phyloP scores from a whole-genome alignment of 805 yeast species.

The Sugiyamaella americana region DNA sequence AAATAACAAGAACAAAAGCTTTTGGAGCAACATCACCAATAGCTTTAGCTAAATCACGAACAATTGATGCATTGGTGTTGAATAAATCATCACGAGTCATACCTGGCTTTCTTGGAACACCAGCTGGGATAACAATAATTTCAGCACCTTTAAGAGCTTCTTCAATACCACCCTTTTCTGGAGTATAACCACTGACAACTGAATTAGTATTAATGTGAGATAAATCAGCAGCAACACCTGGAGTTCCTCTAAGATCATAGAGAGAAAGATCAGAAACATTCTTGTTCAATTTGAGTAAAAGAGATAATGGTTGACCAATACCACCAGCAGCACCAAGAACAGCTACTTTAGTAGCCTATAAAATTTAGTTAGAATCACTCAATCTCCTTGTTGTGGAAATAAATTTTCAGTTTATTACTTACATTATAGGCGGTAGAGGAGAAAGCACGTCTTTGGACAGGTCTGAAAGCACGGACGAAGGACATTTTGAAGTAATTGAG shows the following conservation, averaged over 20 bases:
- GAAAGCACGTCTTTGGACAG: constrained; percentile 16
- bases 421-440: constrained; percentile 18
- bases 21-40: constrained; percentile 77
- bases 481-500: no score
- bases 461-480: constrained; percentile 7
- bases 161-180: constrained; percentile 62
- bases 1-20: constrained; percentile 74
- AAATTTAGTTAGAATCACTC: neutral
- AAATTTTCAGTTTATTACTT: no score
- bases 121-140: constrained; percentile 90
- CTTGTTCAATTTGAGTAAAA: constrained; percentile 79
- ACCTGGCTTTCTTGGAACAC: constrained; percentile 98
- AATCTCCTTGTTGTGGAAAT: no score
- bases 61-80: constrained; percentile 94
- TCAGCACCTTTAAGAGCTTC: constrained; percentile 65
- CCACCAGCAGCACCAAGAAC: constrained; percentile 96
- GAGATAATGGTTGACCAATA: constrained; percentile 88
- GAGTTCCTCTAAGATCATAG: constrained; percentile 86
- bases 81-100: constrained; percentile 97
- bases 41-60: constrained; percentile 83
- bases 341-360: constrained; percentile 53
- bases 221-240: constrained; percentile 95
- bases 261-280: constrained; percentile 80
- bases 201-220: constrained; percentile 93
- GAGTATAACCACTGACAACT: constrained; percentile 78